phyloP scores from a whole-genome alignment of 805 yeast genomes.

The Torulaspora gathmanii region DNA sequence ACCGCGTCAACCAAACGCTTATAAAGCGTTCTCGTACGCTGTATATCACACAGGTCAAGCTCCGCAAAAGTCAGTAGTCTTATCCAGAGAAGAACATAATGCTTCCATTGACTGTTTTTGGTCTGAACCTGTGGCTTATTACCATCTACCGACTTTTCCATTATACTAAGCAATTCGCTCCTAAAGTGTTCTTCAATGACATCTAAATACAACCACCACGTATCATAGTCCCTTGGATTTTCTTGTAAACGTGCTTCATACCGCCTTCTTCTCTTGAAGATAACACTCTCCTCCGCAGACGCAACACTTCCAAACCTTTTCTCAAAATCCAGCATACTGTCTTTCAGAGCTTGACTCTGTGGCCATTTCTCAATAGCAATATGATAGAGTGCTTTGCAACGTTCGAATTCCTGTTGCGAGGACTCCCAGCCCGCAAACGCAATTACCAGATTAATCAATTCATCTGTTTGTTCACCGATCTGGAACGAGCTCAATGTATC shows the following conservation, averaged over 20 bases:
- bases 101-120: conserved; percentile 53
- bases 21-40: conserved; percentile 49
- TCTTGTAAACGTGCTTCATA: conserved; percentile 47
- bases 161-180: conserved; percentile 9
- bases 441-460: conserved; percentile 39
- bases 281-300: conserved; percentile 49
- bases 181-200: conserved; percentile 42
- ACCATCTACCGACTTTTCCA: conserved; percentile 18
- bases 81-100: conserved; percentile 69
- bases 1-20: conserved; percentile 40
- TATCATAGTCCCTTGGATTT: conserved; percentile 58
- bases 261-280: conserved; percentile 48
- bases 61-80: conserved; percentile 62
- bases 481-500: conserved; percentile 43
- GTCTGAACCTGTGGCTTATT: conserved; percentile 30
- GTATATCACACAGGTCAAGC: conserved; percentile 39
- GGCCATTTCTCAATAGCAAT: conserved; percentile 47
- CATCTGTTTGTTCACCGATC: conserved; percentile 26
- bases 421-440: conserved; percentile 68
- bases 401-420: conserved; percentile 51
- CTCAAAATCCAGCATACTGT: conserved; percentile 54
- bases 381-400: conserved; percentile 55
- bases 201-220: conserved; percentile 76
- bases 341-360: conserved; percentile 35
- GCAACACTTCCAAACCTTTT: conserved; percentile 56